Evolutionary conservation across 192 early-diverging fungal species (phyloP), one percentile per base, ranked within the genome.

Genomic region (Coemansia sp.): DNA sequence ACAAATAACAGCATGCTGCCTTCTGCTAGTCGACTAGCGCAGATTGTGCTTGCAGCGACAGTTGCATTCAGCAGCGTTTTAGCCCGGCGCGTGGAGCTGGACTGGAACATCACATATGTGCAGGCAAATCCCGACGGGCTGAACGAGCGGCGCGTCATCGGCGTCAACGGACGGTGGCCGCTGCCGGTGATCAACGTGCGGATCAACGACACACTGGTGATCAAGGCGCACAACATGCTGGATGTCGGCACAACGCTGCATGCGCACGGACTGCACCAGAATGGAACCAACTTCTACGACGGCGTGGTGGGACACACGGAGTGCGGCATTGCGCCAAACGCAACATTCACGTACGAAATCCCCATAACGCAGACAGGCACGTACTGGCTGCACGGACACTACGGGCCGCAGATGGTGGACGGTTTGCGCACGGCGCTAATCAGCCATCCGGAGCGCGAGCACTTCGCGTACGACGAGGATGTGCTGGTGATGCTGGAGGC

Each of bases 371-470:
- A 95, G 69, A 81, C 84, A 21, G 94, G 94, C 39, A 94, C 92
- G 9, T 94, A 85, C 78, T 96, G 94, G 94, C 86, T 90, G 59
- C 93, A 94, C 69, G 81, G 86, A 56, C 93, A 94, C 74, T 85
- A 65, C 60, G 70, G 61, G 64, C 87, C 79, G 11, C 92, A 95
- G 79, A 92, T 92, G 67, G 87, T 92, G 41, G 93, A 95, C 61
- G 93, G 93, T 49, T 75, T 94, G 64, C 89, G 90, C 60, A 85
- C 85, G 0, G 85, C 92, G n/a, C 52, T 95, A 38, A 87, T 93
- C 47, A 83, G 92, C 65, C 84, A 90, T 57, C 75, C 88, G 56
- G 82, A 79, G 16, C 54, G 64, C 43, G 68, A 86, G 67, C 76
- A 78, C 49, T 86, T 89, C 68, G 9, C 68, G 45, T 92, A 91